Conservation (phyloP, 2,329 filamentous ascomycete genomes). For the Rugonectria rugulosa region DNA sequence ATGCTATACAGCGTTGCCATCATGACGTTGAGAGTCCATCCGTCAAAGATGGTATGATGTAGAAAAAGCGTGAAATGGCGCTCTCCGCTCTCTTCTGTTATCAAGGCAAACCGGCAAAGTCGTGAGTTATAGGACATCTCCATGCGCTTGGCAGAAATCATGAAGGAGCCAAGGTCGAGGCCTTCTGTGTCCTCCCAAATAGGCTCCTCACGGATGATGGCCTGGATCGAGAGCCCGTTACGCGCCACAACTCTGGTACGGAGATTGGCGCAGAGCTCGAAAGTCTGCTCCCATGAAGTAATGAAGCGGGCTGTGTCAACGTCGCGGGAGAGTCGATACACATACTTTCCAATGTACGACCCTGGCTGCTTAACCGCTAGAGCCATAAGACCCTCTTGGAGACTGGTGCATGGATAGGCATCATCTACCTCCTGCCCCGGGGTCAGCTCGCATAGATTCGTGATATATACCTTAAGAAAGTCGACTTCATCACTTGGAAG, state of each 20-base stretch:
- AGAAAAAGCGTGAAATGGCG: background rate
- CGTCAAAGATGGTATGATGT: conserved; percentile 2
- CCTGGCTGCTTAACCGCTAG: conserved; percentile 16
- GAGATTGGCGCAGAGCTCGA: background rate
- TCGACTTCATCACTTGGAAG: background rate
- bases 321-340: background rate
- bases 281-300: background rate
- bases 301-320: background rate
- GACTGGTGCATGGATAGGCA: conserved; percentile 44
- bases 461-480: background rate
- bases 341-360: conserved; percentile 14
- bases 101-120: background rate
- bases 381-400: conserved; percentile 47
- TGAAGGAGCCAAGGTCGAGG: background rate
- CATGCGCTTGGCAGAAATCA: background rate
- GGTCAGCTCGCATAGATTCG: background rate
- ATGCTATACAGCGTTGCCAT: background rate
- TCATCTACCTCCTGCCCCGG: conserved; percentile 35
- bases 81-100: background rate
- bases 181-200: background rate
- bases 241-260: background rate
- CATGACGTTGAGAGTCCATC: background rate
- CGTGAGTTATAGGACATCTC: background rate
- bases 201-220: background rate
- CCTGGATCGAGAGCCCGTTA: background rate